These are phyloP conservation scores for Jacaranda copaia DNA, from an alignment of 257 asterid species.

Conservation along the genomic window DNA sequence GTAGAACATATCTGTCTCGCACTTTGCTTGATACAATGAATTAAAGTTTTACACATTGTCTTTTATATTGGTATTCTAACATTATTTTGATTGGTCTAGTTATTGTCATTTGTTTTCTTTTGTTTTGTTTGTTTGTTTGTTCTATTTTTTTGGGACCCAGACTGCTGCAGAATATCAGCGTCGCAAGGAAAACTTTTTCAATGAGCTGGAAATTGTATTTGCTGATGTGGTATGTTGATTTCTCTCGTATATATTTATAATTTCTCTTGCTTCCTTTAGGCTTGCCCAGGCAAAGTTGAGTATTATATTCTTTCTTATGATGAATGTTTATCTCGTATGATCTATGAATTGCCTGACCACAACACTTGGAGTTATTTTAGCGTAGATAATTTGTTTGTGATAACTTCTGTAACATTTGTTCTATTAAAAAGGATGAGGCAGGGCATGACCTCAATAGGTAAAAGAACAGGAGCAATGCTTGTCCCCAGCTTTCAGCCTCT, in stretches of 20 bases:
- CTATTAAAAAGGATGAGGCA: background rate
- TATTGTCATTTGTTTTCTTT: constrained; percentile 22
- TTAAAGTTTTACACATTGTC: background rate
- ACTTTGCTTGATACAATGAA: too few relatives aligned
- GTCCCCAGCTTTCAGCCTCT: background rate
- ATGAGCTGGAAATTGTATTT: constrained; percentile 83
- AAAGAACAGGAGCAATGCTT: background rate
- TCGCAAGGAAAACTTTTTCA: constrained; percentile 87
- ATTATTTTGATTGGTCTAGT: background rate
- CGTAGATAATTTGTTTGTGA: background rate
- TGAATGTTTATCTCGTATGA: background rate
- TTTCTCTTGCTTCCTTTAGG: background rate
- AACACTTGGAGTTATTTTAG: background rate
- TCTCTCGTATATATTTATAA: constrained; percentile 6
- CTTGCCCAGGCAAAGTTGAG: background rate
- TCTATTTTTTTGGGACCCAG: too few relatives aligned
- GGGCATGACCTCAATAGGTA: background rate
- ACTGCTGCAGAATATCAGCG: constrained; percentile 90
- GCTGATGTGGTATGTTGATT: constrained; percentile 85
- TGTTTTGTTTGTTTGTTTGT: too few relatives aligned
- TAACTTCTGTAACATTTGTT: background rate
- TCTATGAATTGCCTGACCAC: background rate
- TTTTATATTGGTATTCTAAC: background rate
- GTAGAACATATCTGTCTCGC: too few relatives aligned
- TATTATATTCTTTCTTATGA: background rate